Evolutionary conservation across 345 rosid genomes (phyloP).

Genomic region (Turnera subulata): DNA sequence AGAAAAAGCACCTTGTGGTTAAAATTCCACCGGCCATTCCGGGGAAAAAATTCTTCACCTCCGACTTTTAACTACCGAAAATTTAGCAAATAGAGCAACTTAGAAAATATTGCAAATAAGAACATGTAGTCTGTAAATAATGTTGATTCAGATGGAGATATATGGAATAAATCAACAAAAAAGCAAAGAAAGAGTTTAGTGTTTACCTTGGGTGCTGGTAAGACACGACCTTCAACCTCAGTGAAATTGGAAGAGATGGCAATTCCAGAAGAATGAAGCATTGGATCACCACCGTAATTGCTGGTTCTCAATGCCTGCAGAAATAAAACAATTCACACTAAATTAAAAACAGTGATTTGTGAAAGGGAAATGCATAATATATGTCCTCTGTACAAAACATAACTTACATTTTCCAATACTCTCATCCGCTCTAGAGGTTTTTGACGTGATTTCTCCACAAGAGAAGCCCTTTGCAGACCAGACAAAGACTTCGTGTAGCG

Average conservation of each 20-base stretch:
- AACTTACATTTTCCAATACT: slow-evolving; percentile 13
- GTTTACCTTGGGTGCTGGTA: slow-evolving; percentile 61
- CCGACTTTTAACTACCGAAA: slow-evolving; percentile 60
- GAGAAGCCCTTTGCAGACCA: slow-evolving; percentile 17
- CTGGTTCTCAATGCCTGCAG: slow-evolving; percentile 52
- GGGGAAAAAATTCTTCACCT: slow-evolving; percentile 54
- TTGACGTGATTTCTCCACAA: slow-evolving; percentile 28
- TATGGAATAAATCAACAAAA: neutral
- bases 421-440: slow-evolving; percentile 24
- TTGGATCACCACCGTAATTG: slow-evolving; percentile 59
- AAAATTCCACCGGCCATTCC: slow-evolving; percentile 87
- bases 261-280: slow-evolving; percentile 61
- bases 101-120: slow-evolving; percentile 3
- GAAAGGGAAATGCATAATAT: neutral
- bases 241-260: slow-evolving; percentile 50
- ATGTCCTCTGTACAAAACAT: neutral
- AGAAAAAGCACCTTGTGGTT: slow-evolving; percentile 50
- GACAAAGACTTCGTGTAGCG: slow-evolving; percentile 25
- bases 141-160: neutral
- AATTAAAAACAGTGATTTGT: neutral
- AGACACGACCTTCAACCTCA: slow-evolving; percentile 71
- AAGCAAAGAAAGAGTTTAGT: neutral
- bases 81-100: neutral
- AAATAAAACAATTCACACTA: neutral
- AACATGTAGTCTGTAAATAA: too few relatives aligned